Conservation (phyloP, 345 rosid species). For the Schrenkiella parvula region DNA sequence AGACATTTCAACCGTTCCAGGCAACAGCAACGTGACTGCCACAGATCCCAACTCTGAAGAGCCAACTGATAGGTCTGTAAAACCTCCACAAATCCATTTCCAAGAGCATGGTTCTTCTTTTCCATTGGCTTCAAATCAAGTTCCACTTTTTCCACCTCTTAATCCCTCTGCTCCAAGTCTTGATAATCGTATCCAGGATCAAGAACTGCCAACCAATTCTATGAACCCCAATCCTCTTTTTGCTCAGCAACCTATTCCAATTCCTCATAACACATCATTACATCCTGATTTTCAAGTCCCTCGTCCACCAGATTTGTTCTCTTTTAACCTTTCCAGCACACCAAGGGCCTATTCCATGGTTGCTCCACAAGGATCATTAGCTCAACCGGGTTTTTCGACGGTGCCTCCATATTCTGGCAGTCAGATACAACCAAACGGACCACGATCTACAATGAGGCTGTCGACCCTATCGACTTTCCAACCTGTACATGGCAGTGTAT, state of each 20-base stretch:
- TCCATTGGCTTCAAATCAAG: slow-evolving; percentile 34
- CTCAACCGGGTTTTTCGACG: slow-evolving; percentile 33
- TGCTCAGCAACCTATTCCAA: slow-evolving; percentile 45
- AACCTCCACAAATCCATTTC: slow-evolving; percentile 49
- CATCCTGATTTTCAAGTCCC: slow-evolving; percentile 39
- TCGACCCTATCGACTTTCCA: slow-evolving; percentile 37
- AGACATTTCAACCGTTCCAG: slow-evolving; percentile 33
- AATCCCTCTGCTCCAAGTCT: slow-evolving; percentile 39
- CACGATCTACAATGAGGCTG: slow-evolving; percentile 35
- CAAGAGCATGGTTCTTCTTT: slow-evolving; percentile 49
- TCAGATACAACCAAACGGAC: slow-evolving; percentile 44
- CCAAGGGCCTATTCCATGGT: slow-evolving; percentile 41
- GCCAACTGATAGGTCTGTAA: slow-evolving; percentile 28
- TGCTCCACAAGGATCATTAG: slow-evolving; percentile 39
- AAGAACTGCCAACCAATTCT: slow-evolving; percentile 33
- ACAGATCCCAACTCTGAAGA: slow-evolving; percentile 36
- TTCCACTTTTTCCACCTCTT: slow-evolving; percentile 25
- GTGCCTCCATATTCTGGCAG: slow-evolving; percentile 33
- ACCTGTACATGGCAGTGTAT: slow-evolving; percentile 32
- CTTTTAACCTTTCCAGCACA: slow-evolving; percentile 31
- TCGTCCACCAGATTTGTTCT: slow-evolving; percentile 37
- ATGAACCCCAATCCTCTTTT: slow-evolving; percentile 37
- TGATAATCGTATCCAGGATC: slow-evolving; percentile 33
- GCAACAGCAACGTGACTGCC: slow-evolving; percentile 34
- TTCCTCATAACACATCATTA: slow-evolving; percentile 38